phyloP scores from a whole-genome alignment of 2,329 filamentous ascomycete genomes.

The Aureobasidium mangrovei region DNA sequence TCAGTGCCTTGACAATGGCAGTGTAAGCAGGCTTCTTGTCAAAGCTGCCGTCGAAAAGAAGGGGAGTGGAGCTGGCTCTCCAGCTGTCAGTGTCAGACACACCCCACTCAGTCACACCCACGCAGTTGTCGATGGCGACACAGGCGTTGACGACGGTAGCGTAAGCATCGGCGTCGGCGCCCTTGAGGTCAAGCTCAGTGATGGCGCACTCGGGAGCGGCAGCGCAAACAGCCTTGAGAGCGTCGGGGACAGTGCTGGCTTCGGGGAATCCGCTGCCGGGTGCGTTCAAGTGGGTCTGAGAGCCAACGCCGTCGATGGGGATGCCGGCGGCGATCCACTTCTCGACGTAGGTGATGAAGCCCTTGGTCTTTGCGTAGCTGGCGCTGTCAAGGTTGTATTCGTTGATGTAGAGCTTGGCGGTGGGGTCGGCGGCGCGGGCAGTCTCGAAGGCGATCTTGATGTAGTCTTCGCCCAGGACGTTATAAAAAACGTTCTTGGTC shows the following conservation, averaged over 20 bases:
- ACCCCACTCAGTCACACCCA: conserved; percentile 58
- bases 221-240: conserved; percentile 45
- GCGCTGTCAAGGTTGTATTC: conserved; percentile 56
- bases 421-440: conserved; percentile 56
- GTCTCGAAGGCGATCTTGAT: conserved; percentile 62
- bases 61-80: conserved; percentile 29
- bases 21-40: conserved; percentile 36
- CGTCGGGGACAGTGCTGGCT: conserved; percentile 38
- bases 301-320: conserved; percentile 57
- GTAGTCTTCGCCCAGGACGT: conserved; percentile 61
- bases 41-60: conserved; percentile 36
- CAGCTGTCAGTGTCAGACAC: conserved; percentile 37
- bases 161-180: conserved; percentile 49
- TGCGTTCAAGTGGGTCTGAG: conserved; percentile 45
- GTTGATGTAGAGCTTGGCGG: conserved; percentile 66
- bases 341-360: conserved; percentile 51
- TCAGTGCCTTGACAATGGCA: conserved; percentile 20
- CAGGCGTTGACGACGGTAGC: conserved; percentile 48
- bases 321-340: conserved; percentile 54
- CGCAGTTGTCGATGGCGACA: conserved; percentile 48
- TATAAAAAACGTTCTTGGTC: conserved; percentile 55
- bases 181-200: conserved; percentile 60
- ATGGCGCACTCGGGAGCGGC: conserved; percentile 50
- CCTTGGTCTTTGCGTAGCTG: conserved; percentile 48
- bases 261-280: conserved; percentile 24